Conservation (phyloP, 2,329 filamentous ascomycete genomes). For the Exophiala bonariae region DNA sequence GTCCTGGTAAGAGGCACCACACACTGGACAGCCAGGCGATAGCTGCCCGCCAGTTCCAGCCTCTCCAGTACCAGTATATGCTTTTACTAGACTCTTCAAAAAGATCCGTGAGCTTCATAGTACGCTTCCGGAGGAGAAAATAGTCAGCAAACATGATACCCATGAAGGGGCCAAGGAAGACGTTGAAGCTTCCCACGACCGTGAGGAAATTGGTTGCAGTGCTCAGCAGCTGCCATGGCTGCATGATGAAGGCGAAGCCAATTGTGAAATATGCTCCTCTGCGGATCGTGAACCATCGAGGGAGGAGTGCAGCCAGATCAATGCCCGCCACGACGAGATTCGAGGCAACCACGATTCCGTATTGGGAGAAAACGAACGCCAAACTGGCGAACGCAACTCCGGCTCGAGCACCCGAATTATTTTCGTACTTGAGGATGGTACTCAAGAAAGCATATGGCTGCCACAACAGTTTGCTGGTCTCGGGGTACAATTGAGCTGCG, state of each 20-base stretch:
- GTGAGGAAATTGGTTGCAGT: conserved; percentile 60
- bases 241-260: conserved; percentile 53
- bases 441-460: conserved; percentile 11
- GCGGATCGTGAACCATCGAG: conserved; percentile 55
- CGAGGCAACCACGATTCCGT: conserved; percentile 55
- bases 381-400: conserved; percentile 54
- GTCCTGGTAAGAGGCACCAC: conserved; percentile 32
- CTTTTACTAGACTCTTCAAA: conserved; percentile 36
- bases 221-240: conserved; percentile 64
- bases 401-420: conserved; percentile 14
- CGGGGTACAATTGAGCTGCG: conserved; percentile 35
- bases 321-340: conserved; percentile 56
- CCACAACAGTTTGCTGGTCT: conserved; percentile 38
- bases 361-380: conserved; percentile 39
- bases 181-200: conserved; percentile 66
- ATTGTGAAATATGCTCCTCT: conserved; percentile 57
- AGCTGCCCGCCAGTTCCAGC: conserved; percentile 44
- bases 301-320: conserved; percentile 55
- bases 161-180: conserved; percentile 64
- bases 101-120: conserved; percentile 41
- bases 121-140: conserved; percentile 39
- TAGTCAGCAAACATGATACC: conserved; percentile 49
- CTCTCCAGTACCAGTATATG: conserved; percentile 40
- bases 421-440: conserved; percentile 11
- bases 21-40: conserved; percentile 38